A percentile compares a stretch with the other conserved stretches of the same genome.
Conservation (phyloP, 2,329 filamentous ascomycete genomes). For the Alternaria tenuissima region DNA sequence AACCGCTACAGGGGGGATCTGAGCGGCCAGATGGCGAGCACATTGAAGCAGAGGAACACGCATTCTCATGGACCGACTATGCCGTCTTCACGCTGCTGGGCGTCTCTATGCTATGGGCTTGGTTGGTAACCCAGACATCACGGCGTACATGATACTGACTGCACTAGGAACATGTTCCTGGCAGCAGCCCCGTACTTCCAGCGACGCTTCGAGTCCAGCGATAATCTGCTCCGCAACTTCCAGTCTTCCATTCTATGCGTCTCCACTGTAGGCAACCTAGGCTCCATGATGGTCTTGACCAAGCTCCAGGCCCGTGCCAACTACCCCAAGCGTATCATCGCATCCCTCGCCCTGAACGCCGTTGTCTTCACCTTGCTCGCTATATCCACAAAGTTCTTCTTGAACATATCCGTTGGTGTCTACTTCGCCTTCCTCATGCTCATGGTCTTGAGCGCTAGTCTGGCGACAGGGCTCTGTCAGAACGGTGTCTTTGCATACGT, state of each 20-base stretch:
- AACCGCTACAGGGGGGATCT: conserved; percentile 50
- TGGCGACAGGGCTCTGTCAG: conserved; percentile 85
- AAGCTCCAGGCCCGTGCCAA: conserved; percentile 82
- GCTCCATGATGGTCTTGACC: conserved; percentile 77
- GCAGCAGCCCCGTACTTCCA: conserved; percentile 95
- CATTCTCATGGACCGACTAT: conserved; percentile 88
- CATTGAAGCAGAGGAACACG: conserved; percentile 37
- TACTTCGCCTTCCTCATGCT: conserved; percentile 85
- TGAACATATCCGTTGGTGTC: conserved; percentile 65
- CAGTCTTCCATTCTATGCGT: conserved; percentile 89
- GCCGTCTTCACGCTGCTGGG: conserved; percentile 84
- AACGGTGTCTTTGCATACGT: conserved; percentile 95
- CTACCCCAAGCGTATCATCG: conserved; percentile 85
- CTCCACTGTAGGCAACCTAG: conserved; percentile 83
- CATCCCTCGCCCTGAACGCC: conserved; percentile 80
- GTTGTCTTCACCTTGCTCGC: conserved; percentile 79
- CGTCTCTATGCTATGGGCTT: conserved; percentile 96
- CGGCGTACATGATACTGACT: conserved; percentile 17
- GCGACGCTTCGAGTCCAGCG: conserved; percentile 74
- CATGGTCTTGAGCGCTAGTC: conserved; percentile 81
- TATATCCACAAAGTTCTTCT: conserved; percentile 76
- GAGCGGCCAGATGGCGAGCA: conserved; percentile 45
- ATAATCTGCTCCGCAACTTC: conserved; percentile 80
- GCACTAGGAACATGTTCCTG: conserved; percentile 92
- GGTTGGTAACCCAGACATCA: conserved; percentile 63